Evolutionary conservation across 2,329 filamentous ascomycete genomes (phyloP).

Genomic region (Pyrenochaeta sp.): DNA sequence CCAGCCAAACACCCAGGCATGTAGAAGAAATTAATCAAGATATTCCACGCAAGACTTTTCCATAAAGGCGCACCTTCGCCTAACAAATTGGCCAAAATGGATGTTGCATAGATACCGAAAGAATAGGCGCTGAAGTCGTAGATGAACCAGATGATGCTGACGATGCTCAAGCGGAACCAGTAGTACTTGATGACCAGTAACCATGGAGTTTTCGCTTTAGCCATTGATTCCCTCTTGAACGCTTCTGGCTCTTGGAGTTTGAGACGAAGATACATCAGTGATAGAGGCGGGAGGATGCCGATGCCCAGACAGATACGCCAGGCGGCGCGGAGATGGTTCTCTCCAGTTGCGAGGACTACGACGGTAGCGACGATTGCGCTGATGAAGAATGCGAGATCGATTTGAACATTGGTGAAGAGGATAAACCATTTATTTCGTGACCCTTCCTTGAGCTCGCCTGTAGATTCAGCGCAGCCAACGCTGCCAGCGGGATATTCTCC

Average conservation of each 20-base stretch:
- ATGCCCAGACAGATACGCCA: conserved; percentile 81
- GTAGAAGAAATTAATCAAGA: conserved; percentile 87
- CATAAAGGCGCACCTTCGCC: conserved; percentile 69
- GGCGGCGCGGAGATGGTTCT: conserved; percentile 72
- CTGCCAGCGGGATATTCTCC: conserved; percentile 83
- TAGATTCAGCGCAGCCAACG: conserved; percentile 84
- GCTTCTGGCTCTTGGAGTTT: conserved; percentile 62
- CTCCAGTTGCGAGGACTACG: conserved; percentile 60
- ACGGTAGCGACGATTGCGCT: conserved; percentile 79
- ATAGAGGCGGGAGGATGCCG: conserved; percentile 56
- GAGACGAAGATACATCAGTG: conserved; percentile 64
- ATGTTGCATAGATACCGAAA: conserved; percentile 83
- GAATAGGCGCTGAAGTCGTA: conserved; percentile 80
- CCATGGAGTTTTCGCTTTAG: conserved; percentile 54
- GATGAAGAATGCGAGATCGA: conserved; percentile 83
- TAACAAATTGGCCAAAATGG: conserved; percentile 73
- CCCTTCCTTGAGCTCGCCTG: conserved; percentile 79
- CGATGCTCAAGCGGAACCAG: conserved; percentile 62
- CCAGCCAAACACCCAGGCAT: conserved; percentile 82
- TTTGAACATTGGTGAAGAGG: conserved; percentile 87
- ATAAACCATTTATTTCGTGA: conserved; percentile 84
- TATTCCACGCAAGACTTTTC: conserved; percentile 86
- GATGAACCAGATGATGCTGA: conserved; percentile 64
- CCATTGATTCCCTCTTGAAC: conserved; percentile 59
- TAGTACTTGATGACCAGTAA: conserved; percentile 60